Evolutionary conservation across 2,329 filamentous ascomycete species (phyloP), one percentile per base, ranked within the genome.

Genomic region (Sporothrix pseudoabietina): DNA sequence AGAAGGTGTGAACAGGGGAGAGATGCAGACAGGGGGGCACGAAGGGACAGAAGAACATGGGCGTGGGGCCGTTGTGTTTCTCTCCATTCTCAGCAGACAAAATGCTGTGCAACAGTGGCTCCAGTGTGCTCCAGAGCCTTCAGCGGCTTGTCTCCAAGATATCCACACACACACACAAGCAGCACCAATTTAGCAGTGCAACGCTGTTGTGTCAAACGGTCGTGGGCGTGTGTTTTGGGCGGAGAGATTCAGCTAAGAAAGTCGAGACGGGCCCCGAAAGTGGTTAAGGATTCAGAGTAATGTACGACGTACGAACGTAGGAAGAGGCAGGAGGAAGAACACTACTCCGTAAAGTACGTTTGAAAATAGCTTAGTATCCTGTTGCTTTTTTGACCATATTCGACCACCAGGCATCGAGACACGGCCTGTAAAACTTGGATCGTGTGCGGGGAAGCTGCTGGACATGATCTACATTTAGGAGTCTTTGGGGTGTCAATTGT

Each of bases 1-100:
- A 69, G 30, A 69, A 69, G 65, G 65, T 69, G 65, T 69, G 65
- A 16, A 54, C 65, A 69, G 65, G 65, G 44, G 44, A 26, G 59
- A 44, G 9, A 22, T 44, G 59, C n/a, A 30, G 19, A 16, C 41
- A 66, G 63, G 41, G 44, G 44, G n/a, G 26, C 26, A 0, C 26
- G 14, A 61, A 39, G 35, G 6, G 32, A 39, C 57, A 61, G 57
- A 49, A 49, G 14, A 49, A 19, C 44, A 16, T 16, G 2, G 12
- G 44, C 19, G 44, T 49, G 44, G 44, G 44, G 44, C 44, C 16
- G 12, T 19, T 49, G 44, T 19, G 14, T 49, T 35, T 35, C 35
- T 35, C 35, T 35, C 35, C 35, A 8, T 35, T 49, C 44, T 16
- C 44, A 49, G 14, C 14, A 6, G 14, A 49, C 44, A 44, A 30